A percentile compares a stretch with the other conserved stretches of the same genome.
Evolutionary conservation across 306 rosid species (phyloP).

Genomic region (Abrus pulchellus): DNA sequence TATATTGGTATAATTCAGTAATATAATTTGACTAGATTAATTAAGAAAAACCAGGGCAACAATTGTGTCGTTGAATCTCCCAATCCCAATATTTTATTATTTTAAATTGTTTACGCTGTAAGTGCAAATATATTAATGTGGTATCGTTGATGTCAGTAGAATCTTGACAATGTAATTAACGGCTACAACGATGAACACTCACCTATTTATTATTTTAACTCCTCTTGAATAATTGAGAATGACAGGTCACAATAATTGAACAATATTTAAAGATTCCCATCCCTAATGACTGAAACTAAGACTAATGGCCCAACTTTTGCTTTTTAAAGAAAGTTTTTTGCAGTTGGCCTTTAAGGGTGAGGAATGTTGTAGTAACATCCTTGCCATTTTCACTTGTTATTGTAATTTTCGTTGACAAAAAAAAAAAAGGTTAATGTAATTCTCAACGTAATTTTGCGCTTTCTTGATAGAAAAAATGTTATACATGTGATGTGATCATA

Average conservation of each 20-base stretch:
- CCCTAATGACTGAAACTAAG: not conserved
- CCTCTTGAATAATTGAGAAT: not conserved
- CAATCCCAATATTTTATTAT: not conserved
- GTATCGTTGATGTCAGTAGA: not conserved
- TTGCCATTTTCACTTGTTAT: not conserved
- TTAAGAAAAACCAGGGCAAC: not conserved
- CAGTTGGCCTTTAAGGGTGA: not conserved
- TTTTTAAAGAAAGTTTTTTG: not conserved
- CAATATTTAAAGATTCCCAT: not conserved
- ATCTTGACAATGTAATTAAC: constrained; percentile 18
- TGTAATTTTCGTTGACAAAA: not conserved
- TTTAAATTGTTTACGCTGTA: not conserved
- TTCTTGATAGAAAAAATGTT: not conserved
- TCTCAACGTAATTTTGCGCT: not conserved
- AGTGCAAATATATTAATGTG: not conserved
- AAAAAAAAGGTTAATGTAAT: not conserved
- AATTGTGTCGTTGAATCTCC: not conserved
- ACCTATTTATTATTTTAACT: not conserved
- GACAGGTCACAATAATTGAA: constrained; percentile 31
- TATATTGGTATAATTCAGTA: not conserved
- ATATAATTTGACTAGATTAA: not conserved
- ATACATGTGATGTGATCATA: not conserved
- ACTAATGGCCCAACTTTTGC: not conserved
- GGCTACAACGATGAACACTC: not conserved
- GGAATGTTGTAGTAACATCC: not conserved